A percentile compares a stretch with the other conserved stretches of the same genome.
These are phyloP conservation scores for Chaetomiaceae sp. DNA, from an alignment of 2,329 filamentous ascomycete species.

Conservation along the genomic window DNA sequence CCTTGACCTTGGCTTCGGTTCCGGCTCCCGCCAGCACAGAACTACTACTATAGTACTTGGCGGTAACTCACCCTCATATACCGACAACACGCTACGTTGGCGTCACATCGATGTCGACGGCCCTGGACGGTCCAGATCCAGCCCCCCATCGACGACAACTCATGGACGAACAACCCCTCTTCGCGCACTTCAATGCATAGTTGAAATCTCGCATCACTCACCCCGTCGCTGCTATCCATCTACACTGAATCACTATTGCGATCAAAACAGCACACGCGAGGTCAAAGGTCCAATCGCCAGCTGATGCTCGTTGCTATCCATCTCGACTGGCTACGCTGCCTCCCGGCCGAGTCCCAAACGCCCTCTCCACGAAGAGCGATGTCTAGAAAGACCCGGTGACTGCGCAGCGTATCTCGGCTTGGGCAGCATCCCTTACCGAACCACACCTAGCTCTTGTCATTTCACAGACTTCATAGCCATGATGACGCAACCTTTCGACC, in stretches of 20 bases:
- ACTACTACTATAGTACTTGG: no score
- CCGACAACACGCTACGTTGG: background rate
- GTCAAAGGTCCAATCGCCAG: background rate
- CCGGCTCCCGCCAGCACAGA: background rate
- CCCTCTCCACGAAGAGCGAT: slow-evolving; percentile 5
- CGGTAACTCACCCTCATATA: background rate
- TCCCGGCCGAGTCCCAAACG: background rate
- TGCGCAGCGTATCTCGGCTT: background rate
- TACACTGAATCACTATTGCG: no score
- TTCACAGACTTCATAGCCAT: slow-evolving; percentile 27
- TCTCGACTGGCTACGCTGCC: background rate
- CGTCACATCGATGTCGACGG: no score
- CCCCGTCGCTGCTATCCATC: no score
- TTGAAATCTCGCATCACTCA: no score
- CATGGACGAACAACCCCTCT: background rate
- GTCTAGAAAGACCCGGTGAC: slow-evolving; percentile 10
- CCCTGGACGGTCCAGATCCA: no score
- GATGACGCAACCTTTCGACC: slow-evolving; percentile 36
- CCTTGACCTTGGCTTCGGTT: no score
- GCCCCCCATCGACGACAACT: background rate
- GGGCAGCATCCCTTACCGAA: background rate
- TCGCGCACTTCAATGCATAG: no score
- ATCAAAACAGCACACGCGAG: background rate
- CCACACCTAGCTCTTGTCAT: background rate
- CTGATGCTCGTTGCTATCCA: background rate